These are phyloP conservation scores for Cladosporium sp. DNA, from an alignment of 2,329 filamentous ascomycete species.

Conservation along the genomic window DNA sequence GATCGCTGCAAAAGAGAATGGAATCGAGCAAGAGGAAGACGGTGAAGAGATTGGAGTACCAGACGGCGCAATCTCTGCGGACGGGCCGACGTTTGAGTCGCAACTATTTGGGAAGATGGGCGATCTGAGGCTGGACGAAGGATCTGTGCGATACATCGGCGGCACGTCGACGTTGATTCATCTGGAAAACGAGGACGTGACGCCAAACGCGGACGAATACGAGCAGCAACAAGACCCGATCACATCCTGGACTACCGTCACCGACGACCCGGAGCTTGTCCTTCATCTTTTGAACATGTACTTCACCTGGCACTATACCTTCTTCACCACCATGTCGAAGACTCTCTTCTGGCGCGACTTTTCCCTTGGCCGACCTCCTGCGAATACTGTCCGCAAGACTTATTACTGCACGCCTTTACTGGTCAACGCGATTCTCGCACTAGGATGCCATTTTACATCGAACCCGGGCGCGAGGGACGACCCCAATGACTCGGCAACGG, in stretches of 20 bases:
- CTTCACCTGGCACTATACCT: constrained; percentile 96
- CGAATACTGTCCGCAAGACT: constrained; percentile 48
- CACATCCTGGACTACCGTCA: constrained; percentile 84
- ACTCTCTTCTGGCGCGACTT: constrained; percentile 85
- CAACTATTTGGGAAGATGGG: constrained; percentile 92
- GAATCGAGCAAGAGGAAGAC: constrained; percentile 42
- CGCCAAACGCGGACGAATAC: constrained; percentile 39
- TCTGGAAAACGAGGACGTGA: constrained; percentile 49
- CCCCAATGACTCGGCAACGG: constrained; percentile 73
- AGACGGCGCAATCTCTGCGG: constrained; percentile 26
- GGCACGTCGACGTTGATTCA: constrained; percentile 93
- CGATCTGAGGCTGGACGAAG: constrained; percentile 80
- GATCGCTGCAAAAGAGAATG: constrained; percentile 52
- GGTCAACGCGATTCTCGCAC: constrained; percentile 88
- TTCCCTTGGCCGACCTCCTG: constrained; percentile 60
- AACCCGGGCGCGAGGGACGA: constrained; percentile 67
- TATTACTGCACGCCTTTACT: constrained; percentile 84
- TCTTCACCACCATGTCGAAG: constrained; percentile 88
- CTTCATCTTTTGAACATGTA: constrained; percentile 94
- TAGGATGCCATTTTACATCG: constrained; percentile 90
- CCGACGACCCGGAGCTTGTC: constrained; percentile 71
- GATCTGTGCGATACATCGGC: constrained; percentile 84
- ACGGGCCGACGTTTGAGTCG: constrained; percentile 56
- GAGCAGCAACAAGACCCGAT: constrained; percentile 62
- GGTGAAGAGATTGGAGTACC: constrained; percentile 37